Evolutionary conservation across 1,139 yeast species (phyloP), one percentile per base, ranked within the genome.

Genomic region (Pichia sp.): DNA sequence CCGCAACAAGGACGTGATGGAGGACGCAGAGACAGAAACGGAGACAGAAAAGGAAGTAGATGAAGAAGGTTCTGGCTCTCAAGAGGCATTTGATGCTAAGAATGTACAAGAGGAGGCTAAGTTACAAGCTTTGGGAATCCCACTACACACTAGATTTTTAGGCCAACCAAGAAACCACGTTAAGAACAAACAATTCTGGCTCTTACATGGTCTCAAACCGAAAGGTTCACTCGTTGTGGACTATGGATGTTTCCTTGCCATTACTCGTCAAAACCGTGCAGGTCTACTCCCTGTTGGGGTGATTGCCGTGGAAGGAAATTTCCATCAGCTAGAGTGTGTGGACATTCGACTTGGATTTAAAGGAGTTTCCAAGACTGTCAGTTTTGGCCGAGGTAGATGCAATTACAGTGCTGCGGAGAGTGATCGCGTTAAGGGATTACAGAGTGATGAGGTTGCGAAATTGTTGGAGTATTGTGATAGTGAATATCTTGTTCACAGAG

Each of bases 201-300:
- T 91, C 40, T 63, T 91, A 31, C 97, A 91, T 56, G 96, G 97
- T 1, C 65, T 88, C 34, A 80, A 84, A 35, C 72, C 96, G 2
- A 74, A 74, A 35, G 98, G 98, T 3, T 57, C 80, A 1, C 62
- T 91, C 18, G 69, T 77, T 33, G 79, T 91, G 24, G 98, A 93
- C 55, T 66, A 67, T 41, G 97, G 97, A 9, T 94, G 97, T 37
- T 82, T 74, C 55, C 63, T 66, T 26, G 98, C 98, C 0, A 65
- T 93, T 29, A 86, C 96, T 0, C 69, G 96, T 35, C 74, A 76
- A 38, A 74, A 86, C 54, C 72, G 94, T 46, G 97, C 96, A 0
- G 98, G 98, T 0, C 64, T 91, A 34, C 67, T 91, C 37, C 97
- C 99, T 4, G 97, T 82, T 1, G 98, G 98, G 5, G 74, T 91